Evolutionary conservation across 2,329 filamentous ascomycete species (phyloP).

Genomic region (Teratosphaeria destructans): DNA sequence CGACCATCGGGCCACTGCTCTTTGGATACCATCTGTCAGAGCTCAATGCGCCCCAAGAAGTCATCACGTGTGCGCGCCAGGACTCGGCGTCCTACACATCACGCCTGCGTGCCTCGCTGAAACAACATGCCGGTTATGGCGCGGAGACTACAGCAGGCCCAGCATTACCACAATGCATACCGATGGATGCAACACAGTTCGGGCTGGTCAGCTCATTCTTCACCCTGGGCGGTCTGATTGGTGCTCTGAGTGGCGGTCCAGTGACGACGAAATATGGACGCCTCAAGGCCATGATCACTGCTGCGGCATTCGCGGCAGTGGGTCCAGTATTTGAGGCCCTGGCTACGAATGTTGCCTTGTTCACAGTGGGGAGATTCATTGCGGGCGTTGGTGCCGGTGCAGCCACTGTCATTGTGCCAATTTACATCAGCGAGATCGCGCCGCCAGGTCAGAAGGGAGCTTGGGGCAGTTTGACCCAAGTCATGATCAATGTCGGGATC

Average conservation of each 20-base stretch:
- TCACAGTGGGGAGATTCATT: conserved; percentile 66
- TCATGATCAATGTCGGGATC: conserved; percentile 84
- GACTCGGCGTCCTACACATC: conserved; percentile 27
- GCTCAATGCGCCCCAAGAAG: conserved; percentile 87
- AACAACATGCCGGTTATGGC: conserved; percentile 45
- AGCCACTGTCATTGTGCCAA: conserved; percentile 81
- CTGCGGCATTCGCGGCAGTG: conserved; percentile 62
- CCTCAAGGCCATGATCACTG: conserved; percentile 63
- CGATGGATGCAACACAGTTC: conserved; percentile 72
- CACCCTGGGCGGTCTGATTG: conserved; percentile 76
- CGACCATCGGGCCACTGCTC: conserved; percentile 78
- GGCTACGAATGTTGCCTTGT: conserved; percentile 53
- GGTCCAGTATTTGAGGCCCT: conserved; percentile 69
- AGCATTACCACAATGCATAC: conserved; percentile 64
- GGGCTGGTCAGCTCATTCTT: conserved; percentile 84
- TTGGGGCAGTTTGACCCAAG: conserved; percentile 76
- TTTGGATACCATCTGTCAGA: conserved; percentile 94
- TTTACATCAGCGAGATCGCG: conserved; percentile 88
- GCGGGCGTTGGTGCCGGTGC: conserved; percentile 79
- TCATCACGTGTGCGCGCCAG: conserved; percentile 72
- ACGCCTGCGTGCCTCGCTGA: conserved; percentile 24
- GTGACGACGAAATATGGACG: conserved; percentile 70
- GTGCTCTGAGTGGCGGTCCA: conserved; percentile 70
- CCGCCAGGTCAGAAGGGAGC: conserved; percentile 53
- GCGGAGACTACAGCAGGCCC: conserved; percentile 2